These are phyloP conservation scores for Carex myosuroides DNA, from an alignment of 176 grass and related monocot species.

Conservation along the genomic window DNA sequence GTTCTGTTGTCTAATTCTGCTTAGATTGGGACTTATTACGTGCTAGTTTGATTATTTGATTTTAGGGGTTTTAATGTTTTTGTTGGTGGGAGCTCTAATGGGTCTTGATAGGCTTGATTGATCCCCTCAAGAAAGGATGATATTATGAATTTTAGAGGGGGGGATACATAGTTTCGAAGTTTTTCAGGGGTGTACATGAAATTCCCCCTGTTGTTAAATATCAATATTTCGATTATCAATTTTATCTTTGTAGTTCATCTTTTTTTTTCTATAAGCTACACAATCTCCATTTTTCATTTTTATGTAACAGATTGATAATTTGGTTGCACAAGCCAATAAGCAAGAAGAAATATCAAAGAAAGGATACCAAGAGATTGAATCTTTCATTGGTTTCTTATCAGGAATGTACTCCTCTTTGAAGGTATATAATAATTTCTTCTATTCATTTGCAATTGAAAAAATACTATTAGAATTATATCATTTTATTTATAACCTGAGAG, in stretches of 20 bases:
- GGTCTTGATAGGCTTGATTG: background rate
- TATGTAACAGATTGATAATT: conserved; percentile 49
- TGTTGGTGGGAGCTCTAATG: background rate
- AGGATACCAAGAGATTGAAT: conserved; percentile 64
- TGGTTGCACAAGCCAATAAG: conserved; percentile 45
- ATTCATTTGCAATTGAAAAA: conserved; percentile 4
- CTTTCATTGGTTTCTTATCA: conserved; percentile 51
- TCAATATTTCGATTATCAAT: no score
- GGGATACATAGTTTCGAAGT: no score
- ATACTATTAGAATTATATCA: background rate
- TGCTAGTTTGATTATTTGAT: background rate
- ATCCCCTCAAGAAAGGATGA: background rate
- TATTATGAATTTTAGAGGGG: no score
- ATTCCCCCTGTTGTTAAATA: no score
- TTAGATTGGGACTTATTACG: background rate
- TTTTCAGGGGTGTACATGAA: no score
- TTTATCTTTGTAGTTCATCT: background rate
- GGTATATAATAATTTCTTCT: conserved; percentile 31
- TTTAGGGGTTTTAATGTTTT: background rate
- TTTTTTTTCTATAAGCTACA: background rate
- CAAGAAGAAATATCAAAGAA: conserved; percentile 37
- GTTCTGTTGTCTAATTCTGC: background rate
- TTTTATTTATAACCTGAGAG: background rate
- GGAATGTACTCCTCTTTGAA: conserved; percentile 63
- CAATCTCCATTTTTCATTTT: background rate